A percentile compares a stretch with the other conserved stretches of the same genome.
Conservation (phyloP, 306 rosid genomes). For the Alnus rubra region DNA sequence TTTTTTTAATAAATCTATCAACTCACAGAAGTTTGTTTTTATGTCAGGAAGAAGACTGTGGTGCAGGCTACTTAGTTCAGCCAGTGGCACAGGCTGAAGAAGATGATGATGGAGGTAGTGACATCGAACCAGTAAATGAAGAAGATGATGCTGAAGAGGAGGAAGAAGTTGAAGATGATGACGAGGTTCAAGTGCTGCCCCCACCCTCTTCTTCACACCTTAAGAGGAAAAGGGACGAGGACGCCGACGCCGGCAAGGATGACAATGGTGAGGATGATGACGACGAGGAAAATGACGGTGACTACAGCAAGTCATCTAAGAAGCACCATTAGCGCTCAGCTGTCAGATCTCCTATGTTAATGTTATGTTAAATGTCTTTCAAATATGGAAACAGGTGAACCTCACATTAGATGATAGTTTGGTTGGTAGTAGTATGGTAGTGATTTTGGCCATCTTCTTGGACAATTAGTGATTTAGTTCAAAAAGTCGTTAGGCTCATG, state of each 20-base stretch:
- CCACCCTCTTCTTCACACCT: conserved; percentile 51
- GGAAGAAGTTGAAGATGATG: conserved; percentile 51
- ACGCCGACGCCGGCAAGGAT: conserved; percentile 29
- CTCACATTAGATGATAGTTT: conserved; percentile 51
- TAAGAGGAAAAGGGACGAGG: conserved; percentile 78
- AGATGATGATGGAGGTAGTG: conserved; percentile 49
- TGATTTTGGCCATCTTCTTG: conserved; percentile 49
- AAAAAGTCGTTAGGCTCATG: conserved; percentile 60
- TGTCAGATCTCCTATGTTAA: conserved; percentile 18
- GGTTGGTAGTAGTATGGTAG: conserved; percentile 48
- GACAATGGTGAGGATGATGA: conserved; percentile 39
- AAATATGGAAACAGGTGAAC: conserved; percentile 56
- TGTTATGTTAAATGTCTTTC: conserved; percentile 38
- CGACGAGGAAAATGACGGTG: conserved; percentile 47
- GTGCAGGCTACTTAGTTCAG: conserved; percentile 80
- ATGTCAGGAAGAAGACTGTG: conserved; percentile 78
- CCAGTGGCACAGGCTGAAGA: conserved; percentile 69
- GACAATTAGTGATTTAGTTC: conserved; percentile 51
- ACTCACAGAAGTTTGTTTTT: conserved; percentile 13
- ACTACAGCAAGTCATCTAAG: conserved; percentile 60
- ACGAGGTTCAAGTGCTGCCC: conserved; percentile 61
- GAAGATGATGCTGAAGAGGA: conserved; percentile 61
- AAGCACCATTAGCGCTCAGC: conserved; percentile 52
- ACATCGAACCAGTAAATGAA: conserved; percentile 51
- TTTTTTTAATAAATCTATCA: background rate